Base-by-base conservation (phyloP, 2,329 filamentous ascomycete genomes). In the Didymella keratinophila region DNA sequence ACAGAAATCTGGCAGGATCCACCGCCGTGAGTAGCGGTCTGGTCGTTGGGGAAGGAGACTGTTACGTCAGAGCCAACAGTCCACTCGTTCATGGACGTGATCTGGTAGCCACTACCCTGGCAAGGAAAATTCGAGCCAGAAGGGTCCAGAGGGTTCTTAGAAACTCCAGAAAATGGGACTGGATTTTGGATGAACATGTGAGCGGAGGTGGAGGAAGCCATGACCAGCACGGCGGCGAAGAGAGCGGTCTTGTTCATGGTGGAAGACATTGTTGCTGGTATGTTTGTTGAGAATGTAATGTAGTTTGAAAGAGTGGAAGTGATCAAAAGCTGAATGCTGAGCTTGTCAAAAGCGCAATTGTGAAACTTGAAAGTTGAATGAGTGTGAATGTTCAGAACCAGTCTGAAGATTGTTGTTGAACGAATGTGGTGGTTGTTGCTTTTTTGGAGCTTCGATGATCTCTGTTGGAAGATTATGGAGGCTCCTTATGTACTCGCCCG, bases 1-100 rank as follows among this genome's bases (percentile, higher is more conserved):
- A 98, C 81, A 11, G 89, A 88, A 37, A 98, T 76, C 72, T 98
- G 94, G 78, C 94, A 98, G 1, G 91, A 95, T 0, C 95, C 95
- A 46, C 95, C 95, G 11, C 92, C 92, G 68, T 99, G 95, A 0
- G 87, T 86, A 1, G 93, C 93, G 36, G 82, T 81, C 3, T 94
- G 95, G 8, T 28, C 56, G 3, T 2, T 1, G 3, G 56, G 56
- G 76, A 97, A 93, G 1, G 79, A 76, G 2, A 97, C 83, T 0
- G 79, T 74, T 62, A 89, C 84, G 0, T 75, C 68, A 2, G 85
- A 84, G 12, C 91, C 91, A 14, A 90, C 83, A 0, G 80, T 73
- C 74, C 89, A 91, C 1, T 80, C 73, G 67, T 91, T 95, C 77
- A 78, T 82, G 11, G 58, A 59, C 0, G 78, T 76, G 2, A 84